Percentiles rank a stretch among this genome's conserved stretches.
Conservation (phyloP, 1,139 yeast species). For the Geotrichum carabidarum region DNA sequence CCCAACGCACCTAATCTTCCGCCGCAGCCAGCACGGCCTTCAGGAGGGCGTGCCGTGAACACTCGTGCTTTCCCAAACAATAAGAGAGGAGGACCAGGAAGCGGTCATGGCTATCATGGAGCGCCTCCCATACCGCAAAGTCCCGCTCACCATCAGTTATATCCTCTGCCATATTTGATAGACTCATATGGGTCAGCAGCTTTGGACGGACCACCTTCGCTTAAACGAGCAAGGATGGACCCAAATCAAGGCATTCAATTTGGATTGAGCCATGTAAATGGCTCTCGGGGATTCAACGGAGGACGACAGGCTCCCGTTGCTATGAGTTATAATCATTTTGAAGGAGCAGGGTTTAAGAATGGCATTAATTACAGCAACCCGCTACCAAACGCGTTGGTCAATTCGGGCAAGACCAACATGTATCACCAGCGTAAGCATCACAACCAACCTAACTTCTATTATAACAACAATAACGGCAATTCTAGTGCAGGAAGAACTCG, state of each 20-base stretch:
- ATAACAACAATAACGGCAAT: neutral
- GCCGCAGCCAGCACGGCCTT: neutral
- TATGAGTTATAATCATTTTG: neutral
- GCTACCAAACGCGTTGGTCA: neutral
- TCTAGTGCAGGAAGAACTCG: constrained; percentile 2
- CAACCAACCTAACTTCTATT: neutral
- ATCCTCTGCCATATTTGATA: neutral
- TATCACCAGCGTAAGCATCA: neutral
- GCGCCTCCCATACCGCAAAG: neutral
- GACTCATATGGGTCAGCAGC: constrained; percentile 2
- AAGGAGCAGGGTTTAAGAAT: neutral
- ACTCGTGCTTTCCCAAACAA: neutral
- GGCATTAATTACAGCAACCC: neutral
- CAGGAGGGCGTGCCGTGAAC: neutral
- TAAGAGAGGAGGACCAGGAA: neutral
- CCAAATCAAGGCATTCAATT: neutral
- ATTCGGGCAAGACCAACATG: neutral
- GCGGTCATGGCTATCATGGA: neutral
- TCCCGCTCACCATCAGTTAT: neutral
- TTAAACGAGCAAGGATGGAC: constrained; percentile 17
- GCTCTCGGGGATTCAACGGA: constrained; percentile 1
- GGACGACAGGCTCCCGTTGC: neutral
- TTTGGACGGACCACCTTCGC: constrained; percentile 15
- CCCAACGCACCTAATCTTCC: neutral
- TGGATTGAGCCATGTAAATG: neutral